Base-by-base conservation (phyloP, 2,329 filamentous ascomycete species). In the Plenodomus biglobosus region DNA sequence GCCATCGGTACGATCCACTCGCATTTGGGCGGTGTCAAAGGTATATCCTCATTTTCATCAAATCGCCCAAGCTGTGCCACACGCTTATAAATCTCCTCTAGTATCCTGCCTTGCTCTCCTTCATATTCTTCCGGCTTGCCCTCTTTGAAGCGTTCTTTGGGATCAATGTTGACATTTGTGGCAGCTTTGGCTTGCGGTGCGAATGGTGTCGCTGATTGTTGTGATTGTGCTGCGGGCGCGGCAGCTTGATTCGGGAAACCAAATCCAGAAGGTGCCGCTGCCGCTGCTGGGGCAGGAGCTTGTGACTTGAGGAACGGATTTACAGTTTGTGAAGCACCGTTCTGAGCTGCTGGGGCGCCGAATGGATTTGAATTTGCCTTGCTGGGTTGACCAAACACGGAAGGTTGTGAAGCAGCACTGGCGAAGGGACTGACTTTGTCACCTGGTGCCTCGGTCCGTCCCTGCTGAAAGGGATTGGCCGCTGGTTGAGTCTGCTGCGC, bases 1-100 rank as follows among this genome's bases (percentile, higher is more conserved):
- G 35, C 10, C 35, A 37, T 37, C 3, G 50, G 46, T 22, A 21
- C 50, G 24, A 52, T 52, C 48, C 85, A 92, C 64, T 92, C 90
- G 52, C 84, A 79, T 71, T 85, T 85, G 0, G 92, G 92, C 17
- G 92, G 89, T 38, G 90, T 74, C 59, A 87, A 79, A 0, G 92
- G 92, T 75, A 96, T 87, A 6, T 85, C 62, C 0, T 85, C 86
- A 30, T 84, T 82, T 36, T 81, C 83, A 36, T 81, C 78, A 69
- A 95, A 96, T 24, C 69, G 72, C 0, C 89, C 89, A 17, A 81
- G 82, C 54, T 83, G 77, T 38, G 79, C 75, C 65, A 91, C 85
- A 38, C 80, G 77, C 49, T 77, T 75, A 74, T 92, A 95, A 38
- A 83, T 79, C 32, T 76, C 77, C 62, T 82, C 82, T 34, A 84